These are phyloP conservation scores for Heterobasidion parviporum DNA, from an alignment of 1,284 basidiomycete species.

Conservation along the genomic window DNA sequence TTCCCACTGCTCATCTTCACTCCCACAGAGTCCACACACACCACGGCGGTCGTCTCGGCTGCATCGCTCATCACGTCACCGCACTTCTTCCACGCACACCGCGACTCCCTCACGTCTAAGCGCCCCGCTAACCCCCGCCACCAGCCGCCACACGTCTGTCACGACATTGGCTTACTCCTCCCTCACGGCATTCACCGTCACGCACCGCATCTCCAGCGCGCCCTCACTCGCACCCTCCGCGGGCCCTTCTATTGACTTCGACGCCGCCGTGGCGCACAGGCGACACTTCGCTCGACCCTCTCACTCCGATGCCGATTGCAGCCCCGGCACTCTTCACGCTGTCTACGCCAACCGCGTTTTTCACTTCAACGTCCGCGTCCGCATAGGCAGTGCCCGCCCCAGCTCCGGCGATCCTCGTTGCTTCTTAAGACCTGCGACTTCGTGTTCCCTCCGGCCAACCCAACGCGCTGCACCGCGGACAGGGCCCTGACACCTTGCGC, in stretches of 20 bases:
- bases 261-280: background rate
- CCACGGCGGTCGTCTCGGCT: background rate
- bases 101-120: constrained; percentile 39
- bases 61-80: background rate
- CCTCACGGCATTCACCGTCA: too few species aligned
- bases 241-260: constrained; percentile 5
- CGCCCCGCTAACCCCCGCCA: constrained; percentile 59
- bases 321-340: too few species aligned
- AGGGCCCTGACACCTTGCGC: constrained; percentile 44
- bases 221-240: too few species aligned
- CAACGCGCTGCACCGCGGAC: constrained; percentile 39
- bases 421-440: constrained; percentile 57
- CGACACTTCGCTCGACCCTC: background rate
- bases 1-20: constrained; percentile 2
- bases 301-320: too few species aligned
- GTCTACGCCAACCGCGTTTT: background rate
- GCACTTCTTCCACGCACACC: constrained; percentile 10
- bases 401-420: constrained; percentile 9
- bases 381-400: constrained; percentile 1
- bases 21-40: constrained; percentile 7
- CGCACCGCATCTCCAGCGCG: too few species aligned
- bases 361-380: background rate
- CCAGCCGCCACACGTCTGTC: constrained; percentile 47
- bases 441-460: constrained; percentile 40
- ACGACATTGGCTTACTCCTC: constrained; percentile 22